Evolutionary conservation across 495 filamentous ascomycete genomes (phyloP).

Genomic region (Penicillium cinerascens): DNA sequence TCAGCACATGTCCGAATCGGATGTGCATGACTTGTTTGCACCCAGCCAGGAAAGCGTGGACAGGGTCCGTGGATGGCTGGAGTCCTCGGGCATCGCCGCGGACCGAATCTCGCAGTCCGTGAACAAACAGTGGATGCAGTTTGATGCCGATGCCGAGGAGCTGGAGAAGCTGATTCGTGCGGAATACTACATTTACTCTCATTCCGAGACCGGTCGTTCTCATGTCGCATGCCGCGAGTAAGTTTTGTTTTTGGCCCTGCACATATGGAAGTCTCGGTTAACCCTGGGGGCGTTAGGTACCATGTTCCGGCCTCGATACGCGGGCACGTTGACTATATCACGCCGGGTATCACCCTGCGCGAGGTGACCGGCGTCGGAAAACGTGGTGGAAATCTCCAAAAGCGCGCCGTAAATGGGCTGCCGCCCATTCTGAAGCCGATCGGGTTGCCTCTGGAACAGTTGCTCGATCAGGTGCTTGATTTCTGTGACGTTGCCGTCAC

Average conservation of each 20-base stretch:
- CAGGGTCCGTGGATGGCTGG: constrained; percentile 48
- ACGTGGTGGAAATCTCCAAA: constrained; percentile 2
- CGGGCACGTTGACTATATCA: constrained; percentile 57
- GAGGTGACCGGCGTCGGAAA: constrained; percentile 16
- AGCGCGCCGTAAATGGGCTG: constrained; percentile 11
- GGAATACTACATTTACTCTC: constrained; percentile 55
- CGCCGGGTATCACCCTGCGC: constrained; percentile 38
- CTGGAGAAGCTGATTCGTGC: constrained; percentile 55
- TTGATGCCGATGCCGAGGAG: constrained; percentile 49
- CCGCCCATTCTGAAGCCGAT: constrained; percentile 36
- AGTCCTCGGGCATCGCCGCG: constrained; percentile 43
- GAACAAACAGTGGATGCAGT: constrained; percentile 53
- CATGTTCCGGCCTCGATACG: constrained; percentile 48
- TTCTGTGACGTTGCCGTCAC: constrained; percentile 30
- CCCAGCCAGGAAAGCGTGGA: constrained; percentile 40
- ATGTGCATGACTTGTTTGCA: constrained; percentile 52
- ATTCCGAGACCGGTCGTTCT: constrained; percentile 40
- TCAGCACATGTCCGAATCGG: constrained; percentile 41
- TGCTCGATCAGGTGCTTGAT: constrained; percentile 12
- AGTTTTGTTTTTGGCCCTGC: not conserved
- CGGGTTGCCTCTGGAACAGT: constrained; percentile 18
- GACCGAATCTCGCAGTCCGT: constrained; percentile 44
- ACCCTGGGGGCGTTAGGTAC: constrained; percentile 28
- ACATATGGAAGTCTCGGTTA: not conserved
- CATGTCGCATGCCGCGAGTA: constrained; percentile 47